Percentiles rank a stretch among this genome's conserved stretches.
Evolutionary conservation across 805 yeast species (phyloP).

Genomic region (Pichia deserticola): DNA sequence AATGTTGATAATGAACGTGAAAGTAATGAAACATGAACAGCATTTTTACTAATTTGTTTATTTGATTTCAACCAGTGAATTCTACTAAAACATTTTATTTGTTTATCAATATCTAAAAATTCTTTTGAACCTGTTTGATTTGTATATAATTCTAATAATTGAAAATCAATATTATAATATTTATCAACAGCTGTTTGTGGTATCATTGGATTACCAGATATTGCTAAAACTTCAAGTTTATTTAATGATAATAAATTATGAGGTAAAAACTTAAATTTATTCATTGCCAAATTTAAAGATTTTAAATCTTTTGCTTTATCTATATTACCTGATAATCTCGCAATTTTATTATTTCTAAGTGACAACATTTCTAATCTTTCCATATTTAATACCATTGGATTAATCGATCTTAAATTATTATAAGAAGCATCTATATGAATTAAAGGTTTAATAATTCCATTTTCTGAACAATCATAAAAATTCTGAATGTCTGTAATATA

Average conservation of each 20-base stretch:
- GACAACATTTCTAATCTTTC: constrained; percentile 44
- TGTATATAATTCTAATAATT: constrained; percentile 20
- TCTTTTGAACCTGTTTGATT: background rate
- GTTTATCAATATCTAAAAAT: constrained; percentile 8
- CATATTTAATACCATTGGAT: constrained; percentile 45
- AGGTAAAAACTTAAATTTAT: constrained; percentile 45
- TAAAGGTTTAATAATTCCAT: constrained; percentile 29
- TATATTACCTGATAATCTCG: constrained; percentile 41
- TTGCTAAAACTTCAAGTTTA: constrained; percentile 34
- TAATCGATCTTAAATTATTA: constrained; percentile 40
- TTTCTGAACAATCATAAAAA: constrained; percentile 33
- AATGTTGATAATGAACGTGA: constrained; percentile 28
- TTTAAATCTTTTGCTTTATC: constrained; percentile 34
- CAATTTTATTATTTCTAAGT: constrained; percentile 43
- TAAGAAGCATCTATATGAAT: constrained; percentile 45
- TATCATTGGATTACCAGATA: constrained; percentile 41
- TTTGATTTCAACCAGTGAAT: constrained; percentile 25
- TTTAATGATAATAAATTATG: constrained; percentile 43
- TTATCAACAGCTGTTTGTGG: constrained; percentile 12
- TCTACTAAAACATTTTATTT: constrained; percentile 20
- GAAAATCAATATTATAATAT: constrained; percentile 12
- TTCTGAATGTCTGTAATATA: constrained; percentile 52
- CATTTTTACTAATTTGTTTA: constrained; percentile 17
- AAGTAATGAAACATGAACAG: constrained; percentile 18
- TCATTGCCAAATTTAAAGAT: constrained; percentile 46